Evolutionary conservation across 2,329 filamentous ascomycete genomes (phyloP).

Genomic region (Monilinia aucupariae): DNA sequence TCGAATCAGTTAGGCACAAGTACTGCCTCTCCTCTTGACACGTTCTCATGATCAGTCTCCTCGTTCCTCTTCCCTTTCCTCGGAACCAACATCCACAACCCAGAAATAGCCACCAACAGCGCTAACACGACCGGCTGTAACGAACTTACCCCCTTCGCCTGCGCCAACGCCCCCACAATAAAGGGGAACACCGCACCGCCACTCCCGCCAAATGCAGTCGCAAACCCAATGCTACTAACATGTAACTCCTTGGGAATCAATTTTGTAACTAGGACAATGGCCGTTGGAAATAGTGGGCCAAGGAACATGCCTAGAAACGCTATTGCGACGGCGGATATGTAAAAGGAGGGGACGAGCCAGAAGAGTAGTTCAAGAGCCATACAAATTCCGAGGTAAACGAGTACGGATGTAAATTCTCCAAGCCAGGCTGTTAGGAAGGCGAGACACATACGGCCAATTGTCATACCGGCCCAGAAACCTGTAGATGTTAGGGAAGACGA

Average conservation of each 20-base stretch:
- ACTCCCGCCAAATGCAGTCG: conserved; percentile 68
- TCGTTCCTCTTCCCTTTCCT: conserved; percentile 29
- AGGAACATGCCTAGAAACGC: conserved; percentile 72
- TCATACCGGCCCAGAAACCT: conserved; percentile 81
- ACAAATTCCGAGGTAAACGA: conserved; percentile 57
- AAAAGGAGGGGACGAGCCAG: conserved; percentile 75
- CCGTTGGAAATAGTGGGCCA: conserved; percentile 72
- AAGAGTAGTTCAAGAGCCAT: conserved; percentile 66
- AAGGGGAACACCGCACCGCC: conserved; percentile 59
- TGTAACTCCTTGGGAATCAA: conserved; percentile 68
- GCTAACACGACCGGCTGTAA: conserved; percentile 52
- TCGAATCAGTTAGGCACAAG: background rate
- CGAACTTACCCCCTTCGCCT: conserved; percentile 50
- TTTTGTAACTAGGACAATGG: conserved; percentile 68
- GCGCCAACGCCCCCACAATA: conserved; percentile 62
- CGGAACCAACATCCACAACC: conserved; percentile 43
- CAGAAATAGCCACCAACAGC: conserved; percentile 43
- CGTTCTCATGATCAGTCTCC: conserved; percentile 18
- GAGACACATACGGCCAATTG: conserved; percentile 64
- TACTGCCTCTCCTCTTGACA: conserved; percentile 16
- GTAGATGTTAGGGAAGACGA: conserved; percentile 71
- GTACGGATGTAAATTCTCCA: conserved; percentile 65
- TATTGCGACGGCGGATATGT: conserved; percentile 67
- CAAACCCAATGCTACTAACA: conserved; percentile 73
- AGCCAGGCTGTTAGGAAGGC: conserved; percentile 72